Percentiles rank a stretch among this genome's conserved stretches.
These are phyloP conservation scores for Xylaria sp. DNA, from an alignment of 2,329 filamentous ascomycete species.

Conservation along the genomic window DNA sequence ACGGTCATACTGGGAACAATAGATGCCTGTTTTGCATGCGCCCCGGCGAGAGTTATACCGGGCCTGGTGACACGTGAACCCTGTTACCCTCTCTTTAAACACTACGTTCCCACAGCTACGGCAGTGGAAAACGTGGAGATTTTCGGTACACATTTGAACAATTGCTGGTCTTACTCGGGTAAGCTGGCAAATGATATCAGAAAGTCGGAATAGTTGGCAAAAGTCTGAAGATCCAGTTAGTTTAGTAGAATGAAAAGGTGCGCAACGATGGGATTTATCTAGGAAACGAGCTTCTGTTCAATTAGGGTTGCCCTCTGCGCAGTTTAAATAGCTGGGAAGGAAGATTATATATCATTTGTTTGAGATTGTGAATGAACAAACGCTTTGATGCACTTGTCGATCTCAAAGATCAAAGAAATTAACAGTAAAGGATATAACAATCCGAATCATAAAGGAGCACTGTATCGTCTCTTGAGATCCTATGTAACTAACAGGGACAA, in stretches of 20 bases:
- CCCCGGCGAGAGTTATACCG: slow-evolving; percentile 27
- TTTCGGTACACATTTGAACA: slow-evolving; percentile 43
- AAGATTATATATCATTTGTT: slow-evolving; percentile 20
- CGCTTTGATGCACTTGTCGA: neutral
- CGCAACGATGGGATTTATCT: neutral
- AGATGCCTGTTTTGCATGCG: slow-evolving; percentile 41
- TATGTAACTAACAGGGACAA: slow-evolving; percentile 8
- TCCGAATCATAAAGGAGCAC: slow-evolving; percentile 17
- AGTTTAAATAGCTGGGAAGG: slow-evolving; percentile 10
- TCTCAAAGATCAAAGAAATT: slow-evolving; percentile 3
- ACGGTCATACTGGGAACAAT: slow-evolving; percentile 35
- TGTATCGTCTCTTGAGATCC: slow-evolving; percentile 1
- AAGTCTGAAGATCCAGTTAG: slow-evolving; percentile 23
- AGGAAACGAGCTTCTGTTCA: slow-evolving; percentile 5
- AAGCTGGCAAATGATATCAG: neutral
- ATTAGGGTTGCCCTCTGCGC: neutral
- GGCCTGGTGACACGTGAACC: slow-evolving; percentile 41
- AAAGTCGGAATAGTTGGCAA: neutral
- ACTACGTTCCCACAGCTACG: slow-evolving; percentile 34
- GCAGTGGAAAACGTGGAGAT: slow-evolving; percentile 36
- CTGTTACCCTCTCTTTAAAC: slow-evolving; percentile 28
- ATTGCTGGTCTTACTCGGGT: too few species aligned
- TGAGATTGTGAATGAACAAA: neutral
- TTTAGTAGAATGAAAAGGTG: neutral
- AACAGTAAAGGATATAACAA: slow-evolving; percentile 22